Conservation (phyloP, 257 asterid species). For the Fraxinus excelsior region DNA sequence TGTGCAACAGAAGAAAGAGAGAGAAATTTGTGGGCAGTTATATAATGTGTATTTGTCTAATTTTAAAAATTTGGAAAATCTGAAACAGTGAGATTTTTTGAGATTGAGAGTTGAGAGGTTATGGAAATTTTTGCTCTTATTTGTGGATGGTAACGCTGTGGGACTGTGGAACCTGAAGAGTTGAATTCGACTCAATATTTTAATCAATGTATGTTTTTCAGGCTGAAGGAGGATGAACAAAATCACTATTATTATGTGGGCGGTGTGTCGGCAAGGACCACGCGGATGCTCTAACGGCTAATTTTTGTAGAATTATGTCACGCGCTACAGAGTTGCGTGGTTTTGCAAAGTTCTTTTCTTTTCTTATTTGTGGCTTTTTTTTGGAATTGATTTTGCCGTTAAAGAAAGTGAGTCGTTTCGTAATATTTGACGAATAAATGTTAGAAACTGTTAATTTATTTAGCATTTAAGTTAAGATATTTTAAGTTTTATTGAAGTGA, state of each 20-base stretch:
- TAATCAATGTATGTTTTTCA: background rate
- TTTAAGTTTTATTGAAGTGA: too few relatives aligned
- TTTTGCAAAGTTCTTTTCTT: background rate
- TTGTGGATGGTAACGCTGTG: constrained; percentile 12
- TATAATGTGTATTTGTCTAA: background rate
- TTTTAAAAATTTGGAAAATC: background rate
- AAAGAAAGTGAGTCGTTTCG: background rate
- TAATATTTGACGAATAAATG: background rate
- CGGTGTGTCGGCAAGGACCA: background rate
- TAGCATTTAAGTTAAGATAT: background rate
- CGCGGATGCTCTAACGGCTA: constrained; percentile 2
- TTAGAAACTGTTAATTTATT: background rate
- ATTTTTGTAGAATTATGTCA: background rate
- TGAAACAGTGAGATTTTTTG: constrained; percentile 21
- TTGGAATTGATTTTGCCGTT: background rate
- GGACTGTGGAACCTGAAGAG: background rate
- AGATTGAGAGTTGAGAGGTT: background rate
- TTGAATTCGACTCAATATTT: background rate
- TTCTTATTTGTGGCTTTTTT: background rate
- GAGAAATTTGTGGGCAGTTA: background rate
- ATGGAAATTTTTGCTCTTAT: background rate
- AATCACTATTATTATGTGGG: background rate
- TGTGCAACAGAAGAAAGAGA: background rate
- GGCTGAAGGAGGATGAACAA: background rate
- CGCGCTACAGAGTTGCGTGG: background rate